phyloP scores from a whole-genome alignment of 2,329 filamentous ascomycete species.

The Aureobasidium namibiae region DNA sequence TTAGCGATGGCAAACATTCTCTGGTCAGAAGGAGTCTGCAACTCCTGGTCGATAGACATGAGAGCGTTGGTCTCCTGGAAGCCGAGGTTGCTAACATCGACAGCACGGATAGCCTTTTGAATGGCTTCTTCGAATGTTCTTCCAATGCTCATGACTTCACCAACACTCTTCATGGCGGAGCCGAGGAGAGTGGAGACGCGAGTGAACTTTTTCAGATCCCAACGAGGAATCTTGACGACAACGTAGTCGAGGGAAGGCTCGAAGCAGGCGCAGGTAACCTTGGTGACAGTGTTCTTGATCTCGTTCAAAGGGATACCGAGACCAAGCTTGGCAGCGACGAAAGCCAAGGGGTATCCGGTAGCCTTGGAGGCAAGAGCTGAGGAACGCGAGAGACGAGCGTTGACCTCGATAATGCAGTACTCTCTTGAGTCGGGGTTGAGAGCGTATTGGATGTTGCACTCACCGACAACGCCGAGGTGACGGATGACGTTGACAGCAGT shows the following conservation, averaged over 20 bases:
- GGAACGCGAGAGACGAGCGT: slow-evolving; percentile 88
- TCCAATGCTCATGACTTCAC: slow-evolving; percentile 97
- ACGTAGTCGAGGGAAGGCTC: slow-evolving; percentile 97
- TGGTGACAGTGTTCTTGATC: slow-evolving; percentile 92
- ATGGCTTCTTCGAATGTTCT: slow-evolving; percentile 96
- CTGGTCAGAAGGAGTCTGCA: slow-evolving; percentile 96
- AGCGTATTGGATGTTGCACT: slow-evolving; percentile 98
- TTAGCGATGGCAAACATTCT: slow-evolving; percentile 96
- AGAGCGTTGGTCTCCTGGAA: slow-evolving; percentile 84
- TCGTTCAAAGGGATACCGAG: slow-evolving; percentile 92
- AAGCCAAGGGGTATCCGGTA: slow-evolving; percentile 90
- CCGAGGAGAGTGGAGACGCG: slow-evolving; percentile 91
- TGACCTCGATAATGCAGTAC: slow-evolving; percentile 99
- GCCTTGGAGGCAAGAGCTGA: slow-evolving; percentile 95
- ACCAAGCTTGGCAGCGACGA: slow-evolving; percentile 93
- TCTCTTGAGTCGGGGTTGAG: slow-evolving; percentile 91
- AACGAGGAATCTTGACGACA: slow-evolving; percentile 96
- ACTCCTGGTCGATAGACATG: slow-evolving; percentile 91
- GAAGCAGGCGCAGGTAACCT: slow-evolving; percentile 93
- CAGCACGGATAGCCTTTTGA: slow-evolving; percentile 91
- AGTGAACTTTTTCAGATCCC: slow-evolving; percentile 98
- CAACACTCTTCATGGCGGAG: slow-evolving; percentile 99
- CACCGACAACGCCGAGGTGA: slow-evolving; percentile 92
- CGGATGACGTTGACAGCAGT: slow-evolving; percentile 96
- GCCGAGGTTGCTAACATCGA: slow-evolving; percentile 90